phyloP scores from a whole-genome alignment of 2,329 filamentous ascomycete species.

The Ambrosiella beaveri region DNA sequence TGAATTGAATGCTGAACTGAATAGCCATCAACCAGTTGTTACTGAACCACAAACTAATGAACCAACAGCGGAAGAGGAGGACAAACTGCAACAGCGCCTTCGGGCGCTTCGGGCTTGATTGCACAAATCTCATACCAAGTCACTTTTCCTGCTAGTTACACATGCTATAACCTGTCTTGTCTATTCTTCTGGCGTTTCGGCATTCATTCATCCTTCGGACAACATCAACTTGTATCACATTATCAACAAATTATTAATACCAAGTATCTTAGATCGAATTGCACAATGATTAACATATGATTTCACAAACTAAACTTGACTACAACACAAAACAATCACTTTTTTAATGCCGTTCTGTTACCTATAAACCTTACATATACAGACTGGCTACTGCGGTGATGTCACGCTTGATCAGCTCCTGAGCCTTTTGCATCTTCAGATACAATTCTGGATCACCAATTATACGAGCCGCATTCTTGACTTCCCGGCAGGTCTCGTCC shows the following conservation, averaged over 20 bases:
- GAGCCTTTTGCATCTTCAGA: conserved; percentile 89
- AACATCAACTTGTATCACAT: too few relatives aligned
- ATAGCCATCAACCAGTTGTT: conserved; percentile 35
- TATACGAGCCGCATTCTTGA: conserved; percentile 90
- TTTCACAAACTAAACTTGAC: not conserved
- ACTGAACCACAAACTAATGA: conserved; percentile 44
- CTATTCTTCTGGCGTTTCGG: too few relatives aligned
- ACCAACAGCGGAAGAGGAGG: conserved; percentile 62
- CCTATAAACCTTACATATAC: conserved; percentile 47
- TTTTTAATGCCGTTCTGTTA: not conserved
- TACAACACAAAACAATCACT: not conserved
- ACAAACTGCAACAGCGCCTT: conserved; percentile 48
- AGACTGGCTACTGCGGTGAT: conserved; percentile 78
- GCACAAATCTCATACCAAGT: not conserved
- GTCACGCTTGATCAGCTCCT: conserved; percentile 95
- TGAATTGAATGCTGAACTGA: conserved; percentile 61
- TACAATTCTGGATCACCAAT: conserved; percentile 89
- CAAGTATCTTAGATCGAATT: too few relatives aligned
- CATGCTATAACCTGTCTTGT: too few relatives aligned
- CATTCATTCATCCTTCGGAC: too few relatives aligned
- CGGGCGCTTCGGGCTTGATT: conserved; percentile 35
- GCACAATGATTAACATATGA: not conserved
- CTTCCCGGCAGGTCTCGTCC: conserved; percentile 91
- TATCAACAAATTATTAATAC: too few relatives aligned
- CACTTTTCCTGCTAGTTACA: not conserved